These are phyloP conservation scores for Akebia trifoliata DNA, from an alignment of 164 flowering plant species.

Conservation along the genomic window DNA sequence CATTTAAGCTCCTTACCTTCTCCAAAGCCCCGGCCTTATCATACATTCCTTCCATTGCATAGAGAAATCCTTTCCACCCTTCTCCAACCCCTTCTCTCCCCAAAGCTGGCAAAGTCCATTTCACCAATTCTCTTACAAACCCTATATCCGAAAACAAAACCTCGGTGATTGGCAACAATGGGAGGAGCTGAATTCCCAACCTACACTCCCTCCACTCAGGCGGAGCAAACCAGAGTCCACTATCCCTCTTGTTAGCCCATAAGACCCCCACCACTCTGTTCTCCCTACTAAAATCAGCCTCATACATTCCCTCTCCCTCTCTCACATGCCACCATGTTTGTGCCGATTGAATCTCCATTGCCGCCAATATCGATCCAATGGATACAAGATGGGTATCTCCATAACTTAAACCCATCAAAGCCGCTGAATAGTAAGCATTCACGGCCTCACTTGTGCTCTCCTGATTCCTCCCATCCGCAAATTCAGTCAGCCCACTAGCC, in stretches of 20 bases:
- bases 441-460: constrained; percentile 91
- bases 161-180: constrained; percentile 73
- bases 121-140: constrained; percentile 54
- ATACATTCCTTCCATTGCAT: constrained; percentile 72
- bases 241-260: constrained; percentile 86
- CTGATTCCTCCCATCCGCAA: constrained; percentile 78
- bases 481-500: constrained; percentile 85
- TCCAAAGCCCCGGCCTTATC: constrained; percentile 53
- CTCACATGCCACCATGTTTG: constrained; percentile 84
- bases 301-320: constrained; percentile 50
- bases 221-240: constrained; percentile 88
- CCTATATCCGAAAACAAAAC: constrained; percentile 51
- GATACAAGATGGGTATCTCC: constrained; percentile 75
- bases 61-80: constrained; percentile 91
- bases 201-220: constrained; percentile 80
- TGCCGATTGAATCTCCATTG: constrained; percentile 71
- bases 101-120: constrained; percentile 71
- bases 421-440: constrained; percentile 84
- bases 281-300: constrained; percentile 50
- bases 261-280: constrained; percentile 79
- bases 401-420: constrained; percentile 85
- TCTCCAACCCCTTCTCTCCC: constrained; percentile 70
- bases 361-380: constrained; percentile 62
- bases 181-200: constrained; percentile 80
- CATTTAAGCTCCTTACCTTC: constrained; percentile 52